These are phyloP conservation scores for Stromatinia cepivora DNA, from an alignment of 2,329 filamentous ascomycete genomes.

Conservation along the genomic window DNA sequence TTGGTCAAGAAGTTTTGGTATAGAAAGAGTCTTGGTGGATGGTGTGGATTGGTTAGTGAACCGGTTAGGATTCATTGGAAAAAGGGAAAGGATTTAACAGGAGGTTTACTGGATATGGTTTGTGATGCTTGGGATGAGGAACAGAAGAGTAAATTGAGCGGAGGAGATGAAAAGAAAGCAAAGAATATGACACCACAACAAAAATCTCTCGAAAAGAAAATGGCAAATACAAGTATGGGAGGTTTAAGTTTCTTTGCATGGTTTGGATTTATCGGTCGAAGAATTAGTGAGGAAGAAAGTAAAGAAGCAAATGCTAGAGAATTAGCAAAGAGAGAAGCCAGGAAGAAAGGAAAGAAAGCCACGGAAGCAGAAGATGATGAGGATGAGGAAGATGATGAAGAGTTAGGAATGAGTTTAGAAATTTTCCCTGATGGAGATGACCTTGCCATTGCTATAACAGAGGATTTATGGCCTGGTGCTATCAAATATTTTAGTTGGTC, in stretches of 20 bases:
- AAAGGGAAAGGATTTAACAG: constrained; percentile 78
- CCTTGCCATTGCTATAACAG: constrained; percentile 74
- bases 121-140: constrained; percentile 67
- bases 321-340: constrained; percentile 47
- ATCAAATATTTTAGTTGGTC: constrained; percentile 86
- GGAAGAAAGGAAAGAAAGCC: constrained; percentile 43
- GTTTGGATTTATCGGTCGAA: constrained; percentile 76
- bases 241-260: constrained; percentile 82
- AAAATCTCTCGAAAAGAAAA: constrained; percentile 55
- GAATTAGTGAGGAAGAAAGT: constrained; percentile 72
- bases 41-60: constrained; percentile 79
- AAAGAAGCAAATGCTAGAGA: constrained; percentile 60
- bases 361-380: constrained; percentile 44
- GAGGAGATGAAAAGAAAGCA: constrained; percentile 28
- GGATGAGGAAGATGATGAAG: constrained; percentile 54
- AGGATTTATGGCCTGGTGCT: constrained; percentile 86
- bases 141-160: constrained; percentile 44
- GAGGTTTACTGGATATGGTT: constrained; percentile 74
- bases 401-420: constrained; percentile 69
- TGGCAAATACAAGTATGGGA: constrained; percentile 59
- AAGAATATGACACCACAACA: constrained; percentile 48
- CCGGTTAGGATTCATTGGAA: constrained; percentile 89
- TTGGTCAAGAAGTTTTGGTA: constrained; percentile 93
- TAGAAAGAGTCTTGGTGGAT: constrained; percentile 64
- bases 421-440: constrained; percentile 88